Evolutionary conservation across 2,329 filamentous ascomycete species (phyloP).

Genomic region (Fonsecaea multimorphosa): DNA sequence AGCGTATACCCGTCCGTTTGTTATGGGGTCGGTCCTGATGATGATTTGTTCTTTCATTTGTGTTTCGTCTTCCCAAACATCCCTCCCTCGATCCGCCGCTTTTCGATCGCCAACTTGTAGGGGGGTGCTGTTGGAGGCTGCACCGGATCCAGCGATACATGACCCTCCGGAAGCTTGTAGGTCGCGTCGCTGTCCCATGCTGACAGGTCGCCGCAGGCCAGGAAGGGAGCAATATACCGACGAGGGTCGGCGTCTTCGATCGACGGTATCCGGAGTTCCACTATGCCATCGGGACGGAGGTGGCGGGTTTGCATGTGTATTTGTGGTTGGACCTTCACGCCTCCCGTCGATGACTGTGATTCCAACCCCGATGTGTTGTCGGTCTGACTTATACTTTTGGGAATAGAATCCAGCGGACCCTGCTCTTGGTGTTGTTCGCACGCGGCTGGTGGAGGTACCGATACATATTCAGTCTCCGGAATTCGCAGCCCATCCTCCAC

Average conservation of each 20-base stretch:
- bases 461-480: constrained; percentile 30
- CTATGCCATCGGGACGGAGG: constrained; percentile 43
- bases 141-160: constrained; percentile 86
- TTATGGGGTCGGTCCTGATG: not conserved
- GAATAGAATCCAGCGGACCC: not conserved
- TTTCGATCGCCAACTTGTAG: constrained; percentile 87
- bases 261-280: constrained; percentile 45
- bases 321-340: not conserved
- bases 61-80: constrained; percentile 74
- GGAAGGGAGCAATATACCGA: constrained; percentile 87
- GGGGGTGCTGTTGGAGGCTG: constrained; percentile 96
- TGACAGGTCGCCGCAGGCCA: constrained; percentile 95
- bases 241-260: constrained; percentile 51
- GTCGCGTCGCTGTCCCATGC: constrained; percentile 93
- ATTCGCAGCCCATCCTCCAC: constrained; percentile 44
- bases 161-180: constrained; percentile 83
- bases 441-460: constrained; percentile 18
- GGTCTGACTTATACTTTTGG: not conserved
- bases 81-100: constrained; percentile 76
- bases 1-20: too few relatives aligned
- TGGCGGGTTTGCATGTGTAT: constrained; percentile 38
- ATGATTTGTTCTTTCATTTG: not conserved
- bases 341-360: not conserved
- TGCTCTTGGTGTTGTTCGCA: not conserved
- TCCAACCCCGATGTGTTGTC: not conserved